Conservation (phyloP, 176 grass and related monocot genomes). For the Hsuehochloa calcarea region DNA sequence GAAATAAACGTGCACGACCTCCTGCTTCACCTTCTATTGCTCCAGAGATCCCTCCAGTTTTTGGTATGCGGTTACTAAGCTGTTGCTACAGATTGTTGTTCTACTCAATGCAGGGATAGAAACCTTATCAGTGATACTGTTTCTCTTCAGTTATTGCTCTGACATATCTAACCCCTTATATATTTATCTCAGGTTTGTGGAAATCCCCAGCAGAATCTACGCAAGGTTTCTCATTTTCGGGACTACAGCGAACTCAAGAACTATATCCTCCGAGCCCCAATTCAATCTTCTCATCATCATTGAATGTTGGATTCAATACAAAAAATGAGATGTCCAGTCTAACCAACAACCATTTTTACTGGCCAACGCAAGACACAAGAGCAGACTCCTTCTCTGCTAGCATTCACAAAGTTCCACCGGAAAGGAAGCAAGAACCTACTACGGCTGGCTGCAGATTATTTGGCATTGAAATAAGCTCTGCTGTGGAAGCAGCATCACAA, state of each 20-base stretch:
- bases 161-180: constrained; percentile 20
- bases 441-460: constrained; percentile 69
- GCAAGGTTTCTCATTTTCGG: constrained; percentile 59
- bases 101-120: background rate
- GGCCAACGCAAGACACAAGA: constrained; percentile 44
- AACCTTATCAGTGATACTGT: background rate
- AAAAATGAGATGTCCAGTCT: constrained; percentile 40
- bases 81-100: background rate
- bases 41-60: constrained; percentile 46
- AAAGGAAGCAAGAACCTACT: constrained; percentile 59
- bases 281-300: constrained; percentile 33
- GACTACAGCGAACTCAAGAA: constrained; percentile 48
- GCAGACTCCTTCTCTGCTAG: constrained; percentile 36
- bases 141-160: background rate
- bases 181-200: constrained; percentile 61
- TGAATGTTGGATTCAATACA: constrained; percentile 43
- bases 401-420: constrained; percentile 39
- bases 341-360: constrained; percentile 45
- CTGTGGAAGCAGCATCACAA: constrained; percentile 16
- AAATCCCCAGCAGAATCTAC: constrained; percentile 51
- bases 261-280: constrained; percentile 41
- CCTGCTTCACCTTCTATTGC: constrained; percentile 38
- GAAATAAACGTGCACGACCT: constrained; percentile 61
- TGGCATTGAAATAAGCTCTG: constrained; percentile 60
- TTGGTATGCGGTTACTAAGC: constrained; percentile 49